Percentiles rank a stretch among this genome's conserved stretches.
These are phyloP conservation scores for Hymenoscyphus fraxineus DNA, from an alignment of 2,329 filamentous ascomycete species.

Conservation along the genomic window DNA sequence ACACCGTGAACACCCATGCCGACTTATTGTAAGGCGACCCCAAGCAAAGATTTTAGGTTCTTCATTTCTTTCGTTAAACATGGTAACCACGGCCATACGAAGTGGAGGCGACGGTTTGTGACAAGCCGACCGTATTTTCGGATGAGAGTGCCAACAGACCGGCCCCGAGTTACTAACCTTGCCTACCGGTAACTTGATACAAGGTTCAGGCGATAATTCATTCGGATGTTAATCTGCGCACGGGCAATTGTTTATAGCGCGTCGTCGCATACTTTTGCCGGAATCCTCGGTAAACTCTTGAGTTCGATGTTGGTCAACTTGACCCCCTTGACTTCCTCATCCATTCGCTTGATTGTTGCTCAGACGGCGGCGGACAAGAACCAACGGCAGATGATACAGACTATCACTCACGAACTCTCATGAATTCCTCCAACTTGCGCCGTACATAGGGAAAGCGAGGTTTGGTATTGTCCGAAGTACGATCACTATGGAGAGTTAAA, in stretches of 20 bases:
- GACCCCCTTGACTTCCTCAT: background rate
- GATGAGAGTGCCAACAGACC: background rate
- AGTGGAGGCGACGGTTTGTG: background rate
- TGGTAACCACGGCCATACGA: background rate
- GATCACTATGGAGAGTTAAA: background rate
- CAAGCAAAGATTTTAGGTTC: background rate
- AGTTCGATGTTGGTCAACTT: background rate
- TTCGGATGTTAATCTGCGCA: background rate
- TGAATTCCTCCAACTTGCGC: background rate
- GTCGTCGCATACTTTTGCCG: background rate
- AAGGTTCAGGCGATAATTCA: background rate
- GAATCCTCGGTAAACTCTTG: background rate
- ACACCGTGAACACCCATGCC: background rate
- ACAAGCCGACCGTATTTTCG: background rate
- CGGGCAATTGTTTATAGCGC: background rate
- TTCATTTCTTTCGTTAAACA: background rate
- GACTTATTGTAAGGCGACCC: background rate
- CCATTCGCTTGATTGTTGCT: background rate
- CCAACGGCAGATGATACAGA: background rate
- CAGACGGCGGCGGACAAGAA: background rate
- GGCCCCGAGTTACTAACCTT: background rate
- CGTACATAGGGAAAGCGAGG: background rate
- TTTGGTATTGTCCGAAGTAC: background rate
- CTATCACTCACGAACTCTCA: background rate
- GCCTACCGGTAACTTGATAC: background rate